phyloP scores from a whole-genome alignment of 176 grass and related monocot species.

The Zea luxurians region DNA sequence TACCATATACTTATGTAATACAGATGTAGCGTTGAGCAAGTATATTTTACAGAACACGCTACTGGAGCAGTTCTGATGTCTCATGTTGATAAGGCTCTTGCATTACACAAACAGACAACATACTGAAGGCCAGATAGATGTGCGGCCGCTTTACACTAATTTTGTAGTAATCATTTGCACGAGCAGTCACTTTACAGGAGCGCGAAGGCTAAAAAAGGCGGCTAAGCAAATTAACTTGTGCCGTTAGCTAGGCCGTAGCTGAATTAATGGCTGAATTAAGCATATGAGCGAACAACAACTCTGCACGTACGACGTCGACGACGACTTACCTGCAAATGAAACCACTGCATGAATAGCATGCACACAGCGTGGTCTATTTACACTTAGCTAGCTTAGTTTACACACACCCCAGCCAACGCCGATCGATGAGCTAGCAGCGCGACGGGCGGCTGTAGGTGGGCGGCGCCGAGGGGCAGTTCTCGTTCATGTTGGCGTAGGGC shows the following conservation, averaged over 20 bases:
- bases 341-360: too few relatives aligned
- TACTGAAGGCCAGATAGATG: neutral
- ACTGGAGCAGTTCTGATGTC: neutral
- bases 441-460: slow-evolving; percentile 57
- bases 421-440: slow-evolving; percentile 37
- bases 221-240: too few relatives aligned
- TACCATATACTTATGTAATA: neutral
- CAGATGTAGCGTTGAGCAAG: neutral
- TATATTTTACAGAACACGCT: neutral
- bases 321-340: too few relatives aligned
- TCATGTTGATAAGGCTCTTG: neutral
- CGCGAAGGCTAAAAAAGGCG: neutral
- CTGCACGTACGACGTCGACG: too few relatives aligned
- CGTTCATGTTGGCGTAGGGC: slow-evolving; percentile 90
- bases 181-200: neutral
- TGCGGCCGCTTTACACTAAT: neutral
- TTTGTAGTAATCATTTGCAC: neutral
- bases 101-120: neutral
- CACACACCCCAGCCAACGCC: neutral
- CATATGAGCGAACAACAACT: too few relatives aligned
- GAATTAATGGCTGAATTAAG: neutral
- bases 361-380: slow-evolving; percentile 19
- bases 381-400: neutral
- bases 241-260: neutral
- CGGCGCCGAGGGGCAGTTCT: slow-evolving; percentile 89